Evolutionary conservation across 257 asterid genomes (phyloP), one percentile per base, ranked within the genome.

Genomic region (Catharanthus roseus): DNA sequence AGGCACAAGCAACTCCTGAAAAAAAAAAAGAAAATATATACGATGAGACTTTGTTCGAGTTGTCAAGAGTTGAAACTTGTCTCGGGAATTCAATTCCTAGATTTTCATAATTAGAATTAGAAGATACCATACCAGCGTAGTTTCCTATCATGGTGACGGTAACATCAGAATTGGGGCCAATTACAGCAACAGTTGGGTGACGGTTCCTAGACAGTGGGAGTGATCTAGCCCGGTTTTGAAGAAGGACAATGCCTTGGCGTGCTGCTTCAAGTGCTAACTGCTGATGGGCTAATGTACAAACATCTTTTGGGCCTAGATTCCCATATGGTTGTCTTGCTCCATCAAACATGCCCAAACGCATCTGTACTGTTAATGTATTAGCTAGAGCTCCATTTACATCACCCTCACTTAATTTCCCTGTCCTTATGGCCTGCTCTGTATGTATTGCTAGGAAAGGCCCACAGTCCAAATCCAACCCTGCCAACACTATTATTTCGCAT

Each of bases 291-390:
- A 86, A 78, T 0, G 85, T 78, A 68, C 99, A 93, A 10, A 93
- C 96, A 21, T 90, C 96, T 23, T n/a, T 80, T 15, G 95, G 95
- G 74, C 99, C 97, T 56, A 93, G 69, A 54, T 89, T 67, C 9
- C 70, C 75, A 53, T 85, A 93, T 2, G 89, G 92, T 7, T 80
- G 88, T 61, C 75, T 75, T 3, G 88, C 79, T 33, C 97, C 99
- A 74, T 93, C 97, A 23, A 87, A 93, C 90, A 91, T 87, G 1
- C 99, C 97, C 82, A 93, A 79, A 42, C 97, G 90, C 93, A 91
- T 91, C 64, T 93, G 99, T 60, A 93, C 96, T 0, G 79, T 57
- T 50, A 91, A 47, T n/a, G 88, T 69, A 72, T 89, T 91, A 13
- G 71, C 44, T 70, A 93, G 58, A 70, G 99, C 96, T 79, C 70